Base-by-base conservation (phyloP, 1,139 yeast species). In the Taphrina communis region DNA sequence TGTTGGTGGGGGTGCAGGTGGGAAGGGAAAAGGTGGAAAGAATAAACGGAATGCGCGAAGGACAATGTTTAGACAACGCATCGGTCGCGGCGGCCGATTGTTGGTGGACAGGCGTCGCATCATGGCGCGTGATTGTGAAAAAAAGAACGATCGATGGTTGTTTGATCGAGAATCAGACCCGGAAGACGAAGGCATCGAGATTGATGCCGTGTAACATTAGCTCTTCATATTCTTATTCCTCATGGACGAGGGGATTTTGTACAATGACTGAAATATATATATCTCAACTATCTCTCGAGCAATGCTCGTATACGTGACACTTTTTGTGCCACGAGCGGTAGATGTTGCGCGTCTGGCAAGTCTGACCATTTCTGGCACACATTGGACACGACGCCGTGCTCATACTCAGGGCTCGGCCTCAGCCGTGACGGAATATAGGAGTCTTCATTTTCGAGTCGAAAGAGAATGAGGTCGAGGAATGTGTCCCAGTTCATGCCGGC, bases 1-100 rank as follows among this genome's bases (percentile, higher is more conserved):
- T 75, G 46, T 53, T 31, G 39, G 41, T 17, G 14, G 21, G 74
- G 73, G 44, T 73, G 73, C 52, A 71, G 73, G 38, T 69, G 75
- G 58, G 72, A 72, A 58, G 72, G 77, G 61, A 78, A 79, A 46
- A 70, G 76, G 48, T 73, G 78, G 19, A 19, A 52, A 36, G 39
- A 42, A 38, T 11, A 41, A 72, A 39, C 75, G 76, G 25, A 74
- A 75, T 36, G 67, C 75, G 68, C 74, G 80, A 36, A 51, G 72
- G 74, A 51, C 74, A 79, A n/a, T 91, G 69, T 79, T 91, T 71
- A 83, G 97, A 70, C 88, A 87, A 76, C 85, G 98, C 74, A 80
- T 83, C 55, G 97, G 95, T 19, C 84, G 97, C 75, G 84, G 84
- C 63, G 88, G 89, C 46, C 82, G 90, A 63, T 79, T 84, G 38